Evolutionary conservation across 768 basidiomycete genomes (phyloP).

Genomic region (Serendipita vermifera): DNA sequence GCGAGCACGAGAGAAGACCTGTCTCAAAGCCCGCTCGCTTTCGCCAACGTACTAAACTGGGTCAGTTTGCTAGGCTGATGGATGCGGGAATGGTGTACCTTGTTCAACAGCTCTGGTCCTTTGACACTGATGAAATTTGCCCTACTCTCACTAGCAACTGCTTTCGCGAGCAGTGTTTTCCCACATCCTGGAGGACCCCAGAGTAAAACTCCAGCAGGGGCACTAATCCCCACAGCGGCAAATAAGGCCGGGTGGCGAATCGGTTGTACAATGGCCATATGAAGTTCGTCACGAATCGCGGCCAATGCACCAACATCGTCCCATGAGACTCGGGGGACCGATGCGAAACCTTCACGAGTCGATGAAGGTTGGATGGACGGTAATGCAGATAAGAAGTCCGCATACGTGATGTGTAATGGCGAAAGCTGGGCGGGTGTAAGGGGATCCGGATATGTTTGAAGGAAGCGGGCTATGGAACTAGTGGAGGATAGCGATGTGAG

Average conservation of each 20-base stretch:
- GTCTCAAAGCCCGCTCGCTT: conserved; percentile 87
- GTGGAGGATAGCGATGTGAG: conserved; percentile 17
- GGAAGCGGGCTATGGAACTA: conserved; percentile 78
- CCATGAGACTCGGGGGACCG: conserved; percentile 93
- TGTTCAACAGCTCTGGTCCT: conserved; percentile 92
- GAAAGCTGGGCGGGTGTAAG: conserved; percentile 65
- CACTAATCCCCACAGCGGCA: conserved; percentile 73
- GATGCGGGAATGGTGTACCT: conserved; percentile 37
- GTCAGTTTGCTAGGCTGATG: not conserved
- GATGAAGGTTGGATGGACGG: conserved; percentile 88
- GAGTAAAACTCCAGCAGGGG: conserved; percentile 85
- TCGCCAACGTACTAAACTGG: conserved; percentile 79
- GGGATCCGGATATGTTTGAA: conserved; percentile 72
- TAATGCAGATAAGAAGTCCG: conserved; percentile 74
- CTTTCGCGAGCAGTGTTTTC: conserved; percentile 95
- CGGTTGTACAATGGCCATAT: conserved; percentile 96
- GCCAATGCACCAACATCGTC: conserved; percentile 88
- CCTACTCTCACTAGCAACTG: conserved; percentile 87
- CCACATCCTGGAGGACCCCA: conserved; percentile 99
- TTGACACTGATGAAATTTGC: conserved; percentile 99
- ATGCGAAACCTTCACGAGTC: conserved; percentile 95
- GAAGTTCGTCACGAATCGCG: conserved; percentile 73
- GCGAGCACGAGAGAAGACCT: conserved; percentile 86
- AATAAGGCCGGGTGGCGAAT: conserved; percentile 85
- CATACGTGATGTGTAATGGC: conserved; percentile 64